Evolutionary conservation across 768 basidiomycete species (phyloP), one percentile per base, ranked within the genome.

Genomic region (Panus rudis): DNA sequence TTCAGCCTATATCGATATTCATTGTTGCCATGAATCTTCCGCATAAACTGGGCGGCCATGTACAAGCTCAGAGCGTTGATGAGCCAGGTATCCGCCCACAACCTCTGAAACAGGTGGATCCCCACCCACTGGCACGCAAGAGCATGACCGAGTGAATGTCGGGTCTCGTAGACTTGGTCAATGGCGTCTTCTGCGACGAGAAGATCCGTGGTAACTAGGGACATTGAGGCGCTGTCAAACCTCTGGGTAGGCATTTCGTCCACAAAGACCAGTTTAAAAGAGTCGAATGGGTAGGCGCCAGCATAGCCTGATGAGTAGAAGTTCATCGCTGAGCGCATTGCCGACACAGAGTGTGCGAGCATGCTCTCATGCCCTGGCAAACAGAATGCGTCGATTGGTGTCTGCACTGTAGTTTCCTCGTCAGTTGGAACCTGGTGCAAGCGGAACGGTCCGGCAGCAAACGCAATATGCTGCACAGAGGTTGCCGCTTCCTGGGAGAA

Each of bases 111-210:
- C 55, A 99, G 91, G 63, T 97, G 94, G 63, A 99, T 81, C 21
- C 96, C 93, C 43, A 89, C 73, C 96, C 96, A 99, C 63, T 99
- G 96, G 50, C 82, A 89, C 6, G 92, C 93, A 25, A 98, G 73
- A 4, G 90, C 84, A 58, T 97, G 90, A 21, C 82, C 74, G 37
- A 99, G 73, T 23, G 79, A 72, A 44, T 92, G 91, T 12, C 94
- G 74, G 1, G 92, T 85, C 58, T 96, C 92, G 53, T 91, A 74
- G 0, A 89, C 90, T 61, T 93, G 92, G 56, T 98, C 96, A 48
- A 98, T 88, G 13, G 88, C 81, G 53, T 88, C 81, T 28, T 90
- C 83, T 1, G 89, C 83, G 52, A 94, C 83, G 8, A 98, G 71
- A 10, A 97, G 65, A 58, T 97, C 91, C 31, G 77, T 73, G 2